A percentile compares a stretch with the other conserved stretches of the same genome.
Evolutionary conservation across 495 filamentous ascomycete genomes (phyloP).

Genomic region (Neurospora sp.): DNA sequence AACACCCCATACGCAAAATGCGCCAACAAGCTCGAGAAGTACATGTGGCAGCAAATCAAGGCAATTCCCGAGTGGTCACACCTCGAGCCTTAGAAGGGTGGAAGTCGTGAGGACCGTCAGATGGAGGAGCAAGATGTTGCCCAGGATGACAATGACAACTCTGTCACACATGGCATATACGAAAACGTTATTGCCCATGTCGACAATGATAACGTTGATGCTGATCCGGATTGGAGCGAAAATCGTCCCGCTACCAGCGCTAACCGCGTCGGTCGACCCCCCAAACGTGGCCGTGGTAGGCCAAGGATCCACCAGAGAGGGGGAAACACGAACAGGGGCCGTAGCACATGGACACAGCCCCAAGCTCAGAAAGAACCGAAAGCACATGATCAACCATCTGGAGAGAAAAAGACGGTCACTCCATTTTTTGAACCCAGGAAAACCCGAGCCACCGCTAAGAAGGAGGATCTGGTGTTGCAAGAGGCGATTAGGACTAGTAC

Average conservation of each 20-base stretch:
- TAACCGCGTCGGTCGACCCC: neutral
- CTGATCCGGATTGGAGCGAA: neutral
- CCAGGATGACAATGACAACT: neutral
- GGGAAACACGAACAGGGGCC: neutral
- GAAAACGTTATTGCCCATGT: neutral
- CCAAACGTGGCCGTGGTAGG: neutral
- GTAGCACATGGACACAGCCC: neutral
- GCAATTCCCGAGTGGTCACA: conserved; percentile 95
- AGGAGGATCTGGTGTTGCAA: neutral
- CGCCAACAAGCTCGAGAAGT: conserved; percentile 92
- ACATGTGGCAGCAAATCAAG: conserved; percentile 89
- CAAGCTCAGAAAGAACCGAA: neutral
- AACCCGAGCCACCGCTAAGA: neutral
- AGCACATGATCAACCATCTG: neutral
- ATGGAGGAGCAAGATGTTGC: neutral
- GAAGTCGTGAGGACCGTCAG: neutral
- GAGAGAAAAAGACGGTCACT: neutral
- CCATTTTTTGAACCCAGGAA: neutral
- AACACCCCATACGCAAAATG: conserved; percentile 91
- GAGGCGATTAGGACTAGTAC: neutral
- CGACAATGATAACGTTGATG: neutral
- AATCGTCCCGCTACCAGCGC: neutral
- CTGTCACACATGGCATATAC: neutral
- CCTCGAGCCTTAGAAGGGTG: conserved; percentile 33
- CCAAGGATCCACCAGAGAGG: neutral